Evolutionary conservation across 352 stramenopile genomes (phyloP).

Genomic region (Thraustochytrium aureum): DNA sequence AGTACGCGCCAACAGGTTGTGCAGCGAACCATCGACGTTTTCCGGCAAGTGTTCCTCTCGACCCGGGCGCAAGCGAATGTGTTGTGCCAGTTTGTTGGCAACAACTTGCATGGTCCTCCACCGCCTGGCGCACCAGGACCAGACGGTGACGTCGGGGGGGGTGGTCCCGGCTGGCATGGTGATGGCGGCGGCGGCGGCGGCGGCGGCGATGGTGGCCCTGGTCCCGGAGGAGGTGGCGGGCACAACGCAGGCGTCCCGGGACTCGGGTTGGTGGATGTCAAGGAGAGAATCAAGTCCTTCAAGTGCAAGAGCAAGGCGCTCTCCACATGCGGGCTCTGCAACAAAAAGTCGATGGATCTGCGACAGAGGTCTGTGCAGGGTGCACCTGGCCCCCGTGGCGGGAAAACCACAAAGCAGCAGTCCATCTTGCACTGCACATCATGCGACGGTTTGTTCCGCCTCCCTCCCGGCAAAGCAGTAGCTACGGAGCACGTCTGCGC

Average conservation of each 20-base stretch:
- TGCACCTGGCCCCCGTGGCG: conserved; percentile 26
- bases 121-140: background rate
- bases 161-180: background rate
- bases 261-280: background rate
- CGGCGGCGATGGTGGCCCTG: background rate
- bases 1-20: background rate
- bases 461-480: background rate
- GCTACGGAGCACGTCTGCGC: conserved; percentile 11
- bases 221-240: no score
- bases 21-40: background rate
- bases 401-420: conserved; percentile 4
- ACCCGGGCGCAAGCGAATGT: conserved; percentile 8
- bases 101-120: background rate
- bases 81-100: conserved; percentile 14
- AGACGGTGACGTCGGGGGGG: background rate
- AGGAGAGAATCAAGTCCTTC: background rate
- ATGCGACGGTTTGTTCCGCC: background rate
- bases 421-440: background rate
- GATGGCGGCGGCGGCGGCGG: conserved; percentile 20
- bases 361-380: background rate
- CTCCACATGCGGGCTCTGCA: conserved; percentile 5
- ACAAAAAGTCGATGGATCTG: conserved; percentile 14
- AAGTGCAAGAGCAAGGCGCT: conserved; percentile 3
- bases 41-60: background rate
- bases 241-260: background rate